Evolutionary conservation across 192 early-diverging fungal genomes (phyloP).

Genomic region (Linnemannia elongata): DNA sequence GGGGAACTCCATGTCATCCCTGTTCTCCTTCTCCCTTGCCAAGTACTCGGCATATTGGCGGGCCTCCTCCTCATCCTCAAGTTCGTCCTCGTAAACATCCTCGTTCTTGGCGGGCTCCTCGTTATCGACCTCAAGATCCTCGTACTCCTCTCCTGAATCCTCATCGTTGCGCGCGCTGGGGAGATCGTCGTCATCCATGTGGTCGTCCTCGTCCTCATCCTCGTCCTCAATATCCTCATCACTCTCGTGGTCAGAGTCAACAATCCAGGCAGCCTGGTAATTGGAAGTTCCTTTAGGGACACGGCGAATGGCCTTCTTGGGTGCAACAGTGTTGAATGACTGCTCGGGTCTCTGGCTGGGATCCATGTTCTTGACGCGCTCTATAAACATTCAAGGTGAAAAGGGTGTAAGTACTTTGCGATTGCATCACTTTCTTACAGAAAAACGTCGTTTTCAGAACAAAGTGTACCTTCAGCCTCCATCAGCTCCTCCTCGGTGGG

Average conservation of each 20-base stretch:
- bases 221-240: conserved; percentile 70
- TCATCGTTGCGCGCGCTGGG: conserved; percentile 60
- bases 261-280: conserved; percentile 99
- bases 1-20: conserved; percentile 90
- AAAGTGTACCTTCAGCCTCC: conserved; percentile 74
- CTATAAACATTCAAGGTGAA: conserved; percentile 17
- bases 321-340: conserved; percentile 33
- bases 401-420: background rate
- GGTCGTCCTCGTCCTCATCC: conserved; percentile 63
- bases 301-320: conserved; percentile 69
- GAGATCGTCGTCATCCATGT: conserved; percentile 59
- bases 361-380: conserved; percentile 55
- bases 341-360: conserved; percentile 50
- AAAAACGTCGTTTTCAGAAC: background rate
- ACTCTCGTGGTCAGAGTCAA: conserved; percentile 83
- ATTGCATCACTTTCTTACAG: background rate
- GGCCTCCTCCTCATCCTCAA: conserved; percentile 70
- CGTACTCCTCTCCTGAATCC: conserved; percentile 60
- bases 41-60: conserved; percentile 69
- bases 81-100: conserved; percentile 59
- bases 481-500: conserved; percentile 95
- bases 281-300: conserved; percentile 96
- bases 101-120: conserved; percentile 55
- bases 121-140: conserved; percentile 56
- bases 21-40: conserved; percentile 72